Evolutionary conservation across 1,284 basidiomycete genomes (phyloP), one percentile per base, ranked within the genome.

Genomic region (Sanghuangporus weigelae): DNA sequence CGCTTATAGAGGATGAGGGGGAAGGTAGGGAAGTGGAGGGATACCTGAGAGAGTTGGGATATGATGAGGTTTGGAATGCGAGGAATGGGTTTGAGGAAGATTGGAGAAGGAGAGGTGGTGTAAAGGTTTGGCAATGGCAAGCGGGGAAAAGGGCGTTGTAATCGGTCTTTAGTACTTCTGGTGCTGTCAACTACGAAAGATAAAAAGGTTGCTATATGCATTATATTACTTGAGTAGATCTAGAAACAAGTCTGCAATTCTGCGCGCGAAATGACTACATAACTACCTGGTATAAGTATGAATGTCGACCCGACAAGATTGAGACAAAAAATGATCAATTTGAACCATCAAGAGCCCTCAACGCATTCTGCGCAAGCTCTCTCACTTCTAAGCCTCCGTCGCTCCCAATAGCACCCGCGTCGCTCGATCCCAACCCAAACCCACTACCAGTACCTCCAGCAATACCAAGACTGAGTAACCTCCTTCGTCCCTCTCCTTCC

Each of bases 51-150:
- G 69, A 70, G 19, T 78, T 81, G 54, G 90, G 90, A 1, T 98
- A 96, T 70, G 60, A 61, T 16, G 84, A 90, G 71, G 79, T 85
- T 0, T 87, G 84, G 85, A 76, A 77, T 38, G 78, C 77, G 11
- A 90, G 44, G n/a, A 85, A 89, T 69, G 83, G 86, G 21, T 92
- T 88, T 80, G 95, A 97, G 73, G 95, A 93, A 60, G 95, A 98
- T 67, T 66, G 73, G 56, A 78, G 84, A 63, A 80, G 95, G 65
- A 85, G 84, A 65, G 96, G 94, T 5, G 89, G 89, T 0, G 86
- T 98, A 35, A 78, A 82, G 48, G 84, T 95, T 23, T 87, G 89
- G 84, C 78, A 67, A 12, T 66, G 62, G 61, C 65, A 57, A 31
- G 16, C n/a, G 3, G 19, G 12, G 49, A 23, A 14, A 51, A 5